A percentile compares a stretch with the other conserved stretches of the same genome.
phyloP scores from a whole-genome alignment of 352 stramenopile species.

The Phytopythium boreale region DNA sequence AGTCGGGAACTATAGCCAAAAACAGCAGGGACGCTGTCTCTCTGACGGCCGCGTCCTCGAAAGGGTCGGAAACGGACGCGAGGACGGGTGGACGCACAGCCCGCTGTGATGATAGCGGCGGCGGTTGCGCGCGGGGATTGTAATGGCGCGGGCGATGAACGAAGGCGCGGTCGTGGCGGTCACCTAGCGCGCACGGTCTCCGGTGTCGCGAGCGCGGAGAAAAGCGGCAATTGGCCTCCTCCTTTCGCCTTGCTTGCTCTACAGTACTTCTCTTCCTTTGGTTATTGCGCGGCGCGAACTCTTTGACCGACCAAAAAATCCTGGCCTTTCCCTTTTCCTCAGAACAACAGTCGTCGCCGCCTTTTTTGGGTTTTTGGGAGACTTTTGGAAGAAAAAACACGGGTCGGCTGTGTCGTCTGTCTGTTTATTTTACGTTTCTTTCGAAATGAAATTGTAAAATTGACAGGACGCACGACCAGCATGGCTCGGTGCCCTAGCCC shows the following conservation, averaged over 20 bases:
- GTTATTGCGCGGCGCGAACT: background rate
- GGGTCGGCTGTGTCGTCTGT: too few relatives aligned
- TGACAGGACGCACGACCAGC: too few relatives aligned
- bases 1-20: background rate
- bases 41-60: constrained; percentile 2
- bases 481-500: too few relatives aligned
- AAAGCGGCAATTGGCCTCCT: constrained; percentile 1
- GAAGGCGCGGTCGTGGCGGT: background rate
- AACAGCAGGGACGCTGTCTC: constrained; percentile 7
- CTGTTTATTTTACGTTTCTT: constrained; percentile 1
- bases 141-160: background rate
- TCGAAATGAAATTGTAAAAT: background rate
- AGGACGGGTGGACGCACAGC: background rate
- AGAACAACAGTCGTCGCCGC: too few relatives aligned
- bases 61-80: background rate
- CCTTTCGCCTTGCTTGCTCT: background rate
- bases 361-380: too few relatives aligned
- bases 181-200: background rate
- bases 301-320: too few relatives aligned
- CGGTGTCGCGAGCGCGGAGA: background rate
- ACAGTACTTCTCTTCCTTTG: background rate
- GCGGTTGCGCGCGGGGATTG: background rate
- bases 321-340: too few relatives aligned
- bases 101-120: background rate
- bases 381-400: too few relatives aligned